These are phyloP conservation scores for Actinomucor elegans DNA, from an alignment of 371 early-diverging fungal species.

Conservation along the genomic window DNA sequence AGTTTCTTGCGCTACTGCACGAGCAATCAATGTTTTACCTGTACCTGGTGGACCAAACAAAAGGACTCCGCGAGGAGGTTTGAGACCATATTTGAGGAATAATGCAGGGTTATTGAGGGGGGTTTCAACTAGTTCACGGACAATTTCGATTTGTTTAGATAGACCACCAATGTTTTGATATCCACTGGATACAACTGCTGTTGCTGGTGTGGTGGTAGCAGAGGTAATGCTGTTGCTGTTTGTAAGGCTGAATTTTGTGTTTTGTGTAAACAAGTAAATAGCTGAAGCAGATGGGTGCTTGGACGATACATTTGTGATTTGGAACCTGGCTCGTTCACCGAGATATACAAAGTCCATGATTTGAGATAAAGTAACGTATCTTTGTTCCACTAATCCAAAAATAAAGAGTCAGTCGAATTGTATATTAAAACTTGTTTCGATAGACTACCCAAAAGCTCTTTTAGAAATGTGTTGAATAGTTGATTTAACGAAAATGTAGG, in stretches of 20 bases:
- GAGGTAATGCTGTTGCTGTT: no score
- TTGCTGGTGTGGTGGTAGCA: conserved; percentile 7
- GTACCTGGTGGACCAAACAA: conserved; percentile 99
- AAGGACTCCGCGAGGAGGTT: conserved; percentile 93
- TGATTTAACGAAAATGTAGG: conserved; percentile 6
- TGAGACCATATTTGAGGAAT: conserved; percentile 71
- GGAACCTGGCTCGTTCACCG: conserved; percentile 2
- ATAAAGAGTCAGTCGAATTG: no score
- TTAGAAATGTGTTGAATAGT: conserved; percentile 14
- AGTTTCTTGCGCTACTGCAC: conserved; percentile 76
- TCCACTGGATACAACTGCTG: conserved; percentile 8
- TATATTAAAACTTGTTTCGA: no score
- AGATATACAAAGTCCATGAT: conserved; percentile 53
- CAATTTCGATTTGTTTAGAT: conserved; percentile 59
- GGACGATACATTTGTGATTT: not conserved
- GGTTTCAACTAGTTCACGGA: conserved; percentile 87
- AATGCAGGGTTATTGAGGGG: conserved; percentile 78
- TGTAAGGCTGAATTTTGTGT: conserved; percentile 18
- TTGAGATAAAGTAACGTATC: conserved; percentile 47
- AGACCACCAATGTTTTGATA: conserved; percentile 79
- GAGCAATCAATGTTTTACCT: conserved; percentile 83
- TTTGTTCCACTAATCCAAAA: conserved; percentile 46
- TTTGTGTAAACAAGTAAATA: conserved; percentile 25
- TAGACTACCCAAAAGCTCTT: conserved; percentile 26
- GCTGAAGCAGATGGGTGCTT: not conserved